Base-by-base conservation (phyloP, 2,329 filamentous ascomycete genomes). In the Penicillium janthinellum region DNA sequence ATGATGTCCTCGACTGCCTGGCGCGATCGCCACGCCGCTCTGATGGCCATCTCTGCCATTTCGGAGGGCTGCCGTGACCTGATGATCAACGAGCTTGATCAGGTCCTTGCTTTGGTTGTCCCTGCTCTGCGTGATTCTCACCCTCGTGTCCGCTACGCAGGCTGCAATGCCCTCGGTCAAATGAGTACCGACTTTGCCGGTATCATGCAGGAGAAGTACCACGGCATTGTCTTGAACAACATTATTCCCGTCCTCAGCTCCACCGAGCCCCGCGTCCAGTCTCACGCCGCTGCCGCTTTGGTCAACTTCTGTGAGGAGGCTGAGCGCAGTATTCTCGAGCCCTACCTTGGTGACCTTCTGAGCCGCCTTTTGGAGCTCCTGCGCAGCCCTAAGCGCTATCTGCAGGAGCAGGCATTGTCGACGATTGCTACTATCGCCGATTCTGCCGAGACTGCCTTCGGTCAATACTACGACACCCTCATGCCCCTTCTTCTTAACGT, bases 151-250 rank as follows among this genome's bases (percentile, higher is more conserved):
- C 89, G 94, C 70, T 99, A 96, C 88, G 95, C 95, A 54, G 95
- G 93, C 37, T 99, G 95, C 82, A 98, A 99, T 73, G 95, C 95
- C 44, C 85, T 99, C n/a, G 95, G 95, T 31, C 95, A 99, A 78
- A 99, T 99, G 95, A 98, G 94, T 80, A 99, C 95, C 35, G 95
- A 99, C 73, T 99, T 99, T 76, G 94, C 96, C 12, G 93, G 93
- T 12, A 96, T 90, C 11, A 98, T 99, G 94, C 95, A 99, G 78
- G 90, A 91, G 67, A 95, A 96, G 70, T 96, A 96, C 77, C 95
- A 96, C 76, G 86, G 91, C 64, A 84, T 88, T 47, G 91, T 99
- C 15, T 84, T 99, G 54, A 91, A 88, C 67, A 92, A 92, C 67
- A 95, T 99, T 57, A 92, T 99, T 56, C 93, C 94, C 1, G 94